phyloP scores from a whole-genome alignment of 106 monocot species.

The Iris macrosiphon region DNA sequence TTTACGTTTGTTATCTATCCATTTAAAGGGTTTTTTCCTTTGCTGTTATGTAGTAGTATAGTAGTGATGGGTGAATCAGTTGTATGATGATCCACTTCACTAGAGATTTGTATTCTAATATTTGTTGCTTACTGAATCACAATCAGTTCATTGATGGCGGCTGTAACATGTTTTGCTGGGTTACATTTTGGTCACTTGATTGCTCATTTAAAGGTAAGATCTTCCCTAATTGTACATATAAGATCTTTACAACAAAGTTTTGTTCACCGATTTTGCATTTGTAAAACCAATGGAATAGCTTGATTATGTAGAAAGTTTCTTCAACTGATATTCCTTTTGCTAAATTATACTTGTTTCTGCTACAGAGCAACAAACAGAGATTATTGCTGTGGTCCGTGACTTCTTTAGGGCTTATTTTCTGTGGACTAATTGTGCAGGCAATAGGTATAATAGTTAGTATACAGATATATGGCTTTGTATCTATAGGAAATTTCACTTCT shows the following conservation, averaged over 20 bases:
- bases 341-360: conserved; percentile 2
- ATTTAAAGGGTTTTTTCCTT: too few species aligned
- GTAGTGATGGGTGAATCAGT: neutral
- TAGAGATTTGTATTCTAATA: neutral
- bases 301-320: conserved; percentile 1
- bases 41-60: too few species aligned
- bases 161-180: conserved; percentile 84
- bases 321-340: neutral
- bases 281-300: too few species aligned
- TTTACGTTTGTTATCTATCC: too few species aligned
- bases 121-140: conserved; percentile 1
- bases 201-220: conserved; percentile 61
- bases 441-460: conserved; percentile 38
- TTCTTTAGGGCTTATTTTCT: conserved; percentile 49
- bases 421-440: conserved; percentile 37
- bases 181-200: conserved; percentile 80
- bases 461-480: conserved; percentile 3
- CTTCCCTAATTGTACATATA: too few species aligned
- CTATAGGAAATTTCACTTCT: neutral
- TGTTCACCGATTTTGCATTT: too few species aligned
- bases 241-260: too few species aligned
- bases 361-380: conserved; percentile 52
- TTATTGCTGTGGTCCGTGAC: conserved; percentile 47
- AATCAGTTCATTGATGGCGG: conserved; percentile 79
- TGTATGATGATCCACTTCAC: neutral